Conservation (phyloP, 208 protist genomes). For the Trypanosoma congolense region DNA sequence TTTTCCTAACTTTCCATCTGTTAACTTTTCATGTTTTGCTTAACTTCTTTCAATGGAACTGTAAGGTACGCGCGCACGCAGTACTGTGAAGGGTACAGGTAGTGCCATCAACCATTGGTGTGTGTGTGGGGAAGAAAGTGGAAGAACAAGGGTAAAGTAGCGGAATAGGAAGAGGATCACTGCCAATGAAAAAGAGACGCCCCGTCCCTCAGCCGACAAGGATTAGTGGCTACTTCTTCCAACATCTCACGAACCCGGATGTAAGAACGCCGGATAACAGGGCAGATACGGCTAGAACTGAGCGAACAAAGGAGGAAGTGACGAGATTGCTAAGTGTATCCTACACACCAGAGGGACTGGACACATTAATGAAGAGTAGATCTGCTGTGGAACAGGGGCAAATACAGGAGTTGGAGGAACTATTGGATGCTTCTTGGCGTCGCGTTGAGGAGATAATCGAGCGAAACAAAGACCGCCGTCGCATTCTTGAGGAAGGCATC, state of each 20-base stretch:
- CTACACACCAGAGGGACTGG: conserved; percentile 35
- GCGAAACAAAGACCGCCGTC: conserved; percentile 43
- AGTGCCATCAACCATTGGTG: too few species aligned
- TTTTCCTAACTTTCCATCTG: too few species aligned
- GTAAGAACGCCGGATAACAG: background rate
- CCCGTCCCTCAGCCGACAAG: conserved; percentile 30
- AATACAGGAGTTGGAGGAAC: conserved; percentile 25
- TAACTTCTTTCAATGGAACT: too few species aligned
- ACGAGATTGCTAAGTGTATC: conserved; percentile 23
- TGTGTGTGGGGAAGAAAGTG: too few species aligned
- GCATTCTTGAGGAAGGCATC: conserved; percentile 22
- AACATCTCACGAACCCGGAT: conserved; percentile 29
- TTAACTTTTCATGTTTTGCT: too few species aligned
- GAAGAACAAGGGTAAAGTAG: background rate
- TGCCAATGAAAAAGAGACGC: conserved; percentile 15
- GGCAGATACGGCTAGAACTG: background rate
- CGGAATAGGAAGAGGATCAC: too few species aligned
- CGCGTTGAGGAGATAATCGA: conserved; percentile 46
- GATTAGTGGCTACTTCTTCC: conserved; percentile 54
- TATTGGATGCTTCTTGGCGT: conserved; percentile 41
- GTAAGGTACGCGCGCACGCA: too few species aligned
- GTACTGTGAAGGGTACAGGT: too few species aligned
- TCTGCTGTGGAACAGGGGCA: conserved; percentile 21
- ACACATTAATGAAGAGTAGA: conserved; percentile 6
- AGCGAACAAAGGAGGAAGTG: background rate